Evolutionary conservation across 805 yeast species (phyloP).

Genomic region (Cyberlindnera lachancei): DNA sequence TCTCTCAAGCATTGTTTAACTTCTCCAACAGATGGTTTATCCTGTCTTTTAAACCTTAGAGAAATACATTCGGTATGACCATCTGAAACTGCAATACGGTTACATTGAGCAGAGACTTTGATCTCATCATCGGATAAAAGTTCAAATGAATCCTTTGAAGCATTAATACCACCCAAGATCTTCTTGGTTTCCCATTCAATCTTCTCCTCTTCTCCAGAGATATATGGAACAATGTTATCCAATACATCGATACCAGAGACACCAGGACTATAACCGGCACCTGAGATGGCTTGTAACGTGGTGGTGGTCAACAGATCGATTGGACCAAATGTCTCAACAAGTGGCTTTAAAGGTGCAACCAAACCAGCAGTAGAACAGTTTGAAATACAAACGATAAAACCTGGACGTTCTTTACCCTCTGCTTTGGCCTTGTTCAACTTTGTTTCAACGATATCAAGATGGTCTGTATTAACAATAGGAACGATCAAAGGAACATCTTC

Average conservation of each 20-base stretch:
- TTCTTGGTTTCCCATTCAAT: slow-evolving; percentile 98
- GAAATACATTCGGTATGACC: slow-evolving; percentile 97
- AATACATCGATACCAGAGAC: slow-evolving; percentile 91
- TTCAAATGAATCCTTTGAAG: slow-evolving; percentile 46
- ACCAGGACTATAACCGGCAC: slow-evolving; percentile 98
- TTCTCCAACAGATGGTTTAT: slow-evolving; percentile 79
- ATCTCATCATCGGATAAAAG: slow-evolving; percentile 61
- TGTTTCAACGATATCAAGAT: slow-evolving; percentile 63
- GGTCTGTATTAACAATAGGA: slow-evolving; percentile 92
- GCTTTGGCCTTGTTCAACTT: slow-evolving; percentile 48
- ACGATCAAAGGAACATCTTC: slow-evolving; percentile 86
- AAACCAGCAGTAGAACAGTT: slow-evolving; percentile 98
- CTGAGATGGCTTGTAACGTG: slow-evolving; percentile 95
- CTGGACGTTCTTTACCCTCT: slow-evolving; percentile 53
- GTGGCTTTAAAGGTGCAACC: slow-evolving; percentile 94
- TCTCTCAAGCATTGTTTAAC: slow-evolving; percentile 63
- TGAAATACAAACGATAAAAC: slow-evolving; percentile 89
- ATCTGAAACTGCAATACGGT: slow-evolving; percentile 93
- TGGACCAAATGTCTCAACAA: slow-evolving; percentile 86
- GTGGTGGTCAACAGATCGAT: slow-evolving; percentile 80
- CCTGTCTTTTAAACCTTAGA: slow-evolving; percentile 70
- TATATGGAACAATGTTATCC: slow-evolving; percentile 92
- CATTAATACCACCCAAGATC: slow-evolving; percentile 64
- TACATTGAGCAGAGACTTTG: slow-evolving; percentile 92
- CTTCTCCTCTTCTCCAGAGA: slow-evolving; percentile 96